A percentile compares a stretch with the other conserved stretches of the same genome.
Conservation (phyloP, 768 basidiomycete genomes). For the Leucogyrophana mollusca region DNA sequence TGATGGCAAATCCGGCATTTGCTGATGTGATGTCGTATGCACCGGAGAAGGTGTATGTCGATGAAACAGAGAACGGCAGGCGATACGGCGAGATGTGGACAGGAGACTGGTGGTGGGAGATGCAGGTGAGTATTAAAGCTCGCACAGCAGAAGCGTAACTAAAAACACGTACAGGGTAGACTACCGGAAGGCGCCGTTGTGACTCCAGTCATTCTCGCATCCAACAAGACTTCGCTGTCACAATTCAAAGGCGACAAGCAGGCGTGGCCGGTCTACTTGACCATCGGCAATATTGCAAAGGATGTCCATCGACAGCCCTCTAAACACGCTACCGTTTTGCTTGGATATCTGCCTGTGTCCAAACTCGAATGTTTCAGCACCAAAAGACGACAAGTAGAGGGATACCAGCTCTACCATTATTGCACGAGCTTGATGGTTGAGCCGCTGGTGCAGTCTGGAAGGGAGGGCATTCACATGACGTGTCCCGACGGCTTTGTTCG, state of each 20-base stretch:
- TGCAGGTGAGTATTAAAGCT: slow-evolving; percentile 27
- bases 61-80: slow-evolving; percentile 10
- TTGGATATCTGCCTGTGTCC: slow-evolving; percentile 39
- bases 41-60: slow-evolving; percentile 24
- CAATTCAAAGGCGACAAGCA: slow-evolving; percentile 36
- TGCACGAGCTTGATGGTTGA: slow-evolving; percentile 33
- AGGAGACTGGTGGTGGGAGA: slow-evolving; percentile 34
- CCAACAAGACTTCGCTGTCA: slow-evolving; percentile 45
- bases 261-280: slow-evolving; percentile 45
- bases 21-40: slow-evolving; percentile 24
- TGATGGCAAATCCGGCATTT: slow-evolving; percentile 28
- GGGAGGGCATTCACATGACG: slow-evolving; percentile 29
- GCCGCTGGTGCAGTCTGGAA: slow-evolving; percentile 29
- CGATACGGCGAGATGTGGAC: slow-evolving; percentile 38
- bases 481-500: slow-evolving; percentile 35
- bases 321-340: slow-evolving; percentile 28
- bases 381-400: slow-evolving; percentile 12
- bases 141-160: not conserved
- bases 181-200: slow-evolving; percentile 26
- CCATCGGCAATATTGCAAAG: slow-evolving; percentile 43
- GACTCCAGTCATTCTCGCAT: slow-evolving; percentile 42
- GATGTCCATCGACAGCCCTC: slow-evolving; percentile 35
- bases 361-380: slow-evolving; percentile 29
- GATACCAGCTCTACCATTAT: slow-evolving; percentile 34
- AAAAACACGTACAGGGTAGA: not conserved